A percentile compares a stretch with the other conserved stretches of the same genome.
phyloP scores from a whole-genome alignment of 441 rosid species.

The Pelargonium cotyledonis region DNA sequence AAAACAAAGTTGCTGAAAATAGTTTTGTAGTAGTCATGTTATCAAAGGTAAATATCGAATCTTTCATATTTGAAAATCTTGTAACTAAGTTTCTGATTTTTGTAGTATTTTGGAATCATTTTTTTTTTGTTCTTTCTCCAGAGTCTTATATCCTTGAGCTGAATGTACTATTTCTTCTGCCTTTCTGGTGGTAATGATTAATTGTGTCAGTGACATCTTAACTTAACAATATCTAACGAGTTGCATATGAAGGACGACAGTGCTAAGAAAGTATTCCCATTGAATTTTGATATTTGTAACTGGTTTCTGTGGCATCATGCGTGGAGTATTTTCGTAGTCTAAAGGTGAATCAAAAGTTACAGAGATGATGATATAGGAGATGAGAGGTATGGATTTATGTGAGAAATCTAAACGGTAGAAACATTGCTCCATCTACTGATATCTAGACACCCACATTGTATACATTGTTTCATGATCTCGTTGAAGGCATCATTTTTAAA shows the following conservation, averaged over 20 bases:
- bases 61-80: not conserved
- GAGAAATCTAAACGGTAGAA: not conserved
- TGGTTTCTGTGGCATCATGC: not conserved
- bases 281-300: not conserved
- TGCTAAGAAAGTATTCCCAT: not conserved
- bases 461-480: no score
- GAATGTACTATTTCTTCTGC: no score
- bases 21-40: slow-evolving; percentile 71
- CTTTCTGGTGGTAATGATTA: no score
- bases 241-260: no score
- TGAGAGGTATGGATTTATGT: not conserved
- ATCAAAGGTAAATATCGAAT: slow-evolving; percentile 40
- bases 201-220: no score
- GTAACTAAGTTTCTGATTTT: no score
- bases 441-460: no score
- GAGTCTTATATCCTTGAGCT: no score
- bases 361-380: not conserved
- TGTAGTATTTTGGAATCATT: not conserved
- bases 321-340: not conserved
- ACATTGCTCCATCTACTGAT: not conserved
- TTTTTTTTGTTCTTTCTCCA: not conserved
- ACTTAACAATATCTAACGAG: no score
- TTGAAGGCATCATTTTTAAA: no score
- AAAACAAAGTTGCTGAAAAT: slow-evolving; percentile 60
- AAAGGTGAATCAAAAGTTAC: not conserved